Evolutionary conservation across 179 eudicot species (phyloP), one percentile per base, ranked within the genome.

Genomic region (Silene noctiflora): DNA sequence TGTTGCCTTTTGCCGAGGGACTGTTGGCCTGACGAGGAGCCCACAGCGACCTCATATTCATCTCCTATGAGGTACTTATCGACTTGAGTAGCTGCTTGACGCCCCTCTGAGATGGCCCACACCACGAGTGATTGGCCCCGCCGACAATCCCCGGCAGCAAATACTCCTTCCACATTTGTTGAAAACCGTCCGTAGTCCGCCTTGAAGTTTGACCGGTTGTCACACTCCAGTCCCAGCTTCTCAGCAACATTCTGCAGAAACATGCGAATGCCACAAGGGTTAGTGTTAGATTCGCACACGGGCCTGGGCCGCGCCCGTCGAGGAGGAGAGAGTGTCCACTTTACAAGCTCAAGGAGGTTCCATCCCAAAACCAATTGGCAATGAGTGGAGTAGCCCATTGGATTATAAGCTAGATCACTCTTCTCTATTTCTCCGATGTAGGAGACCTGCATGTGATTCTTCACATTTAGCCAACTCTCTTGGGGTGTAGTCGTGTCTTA

Each of bases 281-380:
- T 83, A 91, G 97, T 3, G 89, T 75, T 70, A 91, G n/a, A n/a
- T n/a, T n/a, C 51, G 68, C 56, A 46, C 13, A 46, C 6, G 1
- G 51, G 51, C n/a, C n/a, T 89, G 65, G 98, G 98, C 99, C 99
- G 93, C n/a, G 93, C 99, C 71, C n/a, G n/a, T n/a, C n/a, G n/a
- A n/a, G n/a, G n/a, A 96, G 93, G 80, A 96, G 76, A 2, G 99
- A 96, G 81, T 93, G 98, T 11, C 98, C 98, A 0, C 98, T 16
- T 98, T 84, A 75, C 99, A 96, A 61, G 93, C 99, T 0, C 99
- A 98, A 2, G 99, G 97, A 2, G 99, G 98, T 86, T 0, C 99
- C 98, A 7, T 96, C 97, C 7, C 90, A 87, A 39, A 96, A 90
- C 29, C 89, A 78, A 60, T 87, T 87, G 86, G 93, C 99, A 56